Conservation (phyloP, 345 rosid genomes). For the Gossypium longicalyx region DNA sequence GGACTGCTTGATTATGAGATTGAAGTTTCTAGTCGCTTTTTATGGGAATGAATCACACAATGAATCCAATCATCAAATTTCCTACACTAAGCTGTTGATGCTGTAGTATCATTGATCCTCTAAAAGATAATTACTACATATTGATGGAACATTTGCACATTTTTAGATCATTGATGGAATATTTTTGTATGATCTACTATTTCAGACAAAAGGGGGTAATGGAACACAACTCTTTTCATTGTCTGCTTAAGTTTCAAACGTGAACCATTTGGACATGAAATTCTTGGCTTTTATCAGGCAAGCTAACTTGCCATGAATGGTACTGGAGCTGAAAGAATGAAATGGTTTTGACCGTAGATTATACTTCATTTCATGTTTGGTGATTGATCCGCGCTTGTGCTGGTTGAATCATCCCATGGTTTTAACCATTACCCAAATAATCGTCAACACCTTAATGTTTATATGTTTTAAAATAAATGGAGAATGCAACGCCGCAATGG, state of each 20-base stretch:
- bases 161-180: background rate
- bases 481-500: too few species aligned
- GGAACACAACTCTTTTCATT: background rate
- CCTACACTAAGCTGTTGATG: background rate
- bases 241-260: background rate
- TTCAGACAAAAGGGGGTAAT: background rate
- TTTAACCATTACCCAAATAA: background rate
- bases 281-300: background rate
- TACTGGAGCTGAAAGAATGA: background rate
- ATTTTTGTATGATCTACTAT: background rate
- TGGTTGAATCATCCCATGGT: background rate
- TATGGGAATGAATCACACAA: background rate
- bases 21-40: conserved; percentile 4
- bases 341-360: background rate
- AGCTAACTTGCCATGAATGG: background rate
- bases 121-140: background rate
- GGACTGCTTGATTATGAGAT: conserved; percentile 52
- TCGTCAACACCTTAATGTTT: too few species aligned
- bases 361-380: background rate
- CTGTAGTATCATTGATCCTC: background rate
- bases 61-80: background rate
- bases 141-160: background rate
- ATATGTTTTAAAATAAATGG: too few species aligned
- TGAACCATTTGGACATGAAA: background rate
- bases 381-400: background rate